Base-by-base conservation (phyloP, 805 yeast species). In the Schizosaccharomyces cryophilus region DNA sequence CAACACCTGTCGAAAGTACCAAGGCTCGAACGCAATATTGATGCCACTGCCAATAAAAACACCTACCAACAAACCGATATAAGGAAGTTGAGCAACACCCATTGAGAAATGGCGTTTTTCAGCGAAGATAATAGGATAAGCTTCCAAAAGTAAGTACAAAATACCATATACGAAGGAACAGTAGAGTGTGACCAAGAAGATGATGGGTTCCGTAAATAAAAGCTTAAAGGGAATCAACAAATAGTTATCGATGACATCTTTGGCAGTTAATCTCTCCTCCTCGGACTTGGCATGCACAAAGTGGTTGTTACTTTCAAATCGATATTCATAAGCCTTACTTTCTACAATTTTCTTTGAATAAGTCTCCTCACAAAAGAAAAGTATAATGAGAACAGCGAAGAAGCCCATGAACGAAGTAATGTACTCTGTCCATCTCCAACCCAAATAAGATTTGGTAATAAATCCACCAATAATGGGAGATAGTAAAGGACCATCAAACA, bases 371-470 rank as follows among this genome's bases (percentile, higher is more conserved):
- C 73, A 73, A 62, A 80, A 74, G n/a, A 84, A 65, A 0, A 74
- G 62, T 21, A 75, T 69, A 15, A 72, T 62, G 0, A 76, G 67
- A 1, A 74, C 65, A 13, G 78, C 73, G 4, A 77, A 69, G 2
- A 75, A 72, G 21, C 78, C 77, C 69, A 83, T 70, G 61, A 85
- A 80, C 64, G 85, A 90, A 1, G 82, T 76, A 62, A 86, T 72
- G 69, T 85, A 87, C 64, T 75, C 77, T 13, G 85, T 78, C 95
- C 94, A 87, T 68, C 95, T 76, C 94, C 95, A 86, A 19, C 87
- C 86, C 54, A 87, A 73, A 61, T 77, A 73, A 62, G 80, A 77
- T 59, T 72, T 69, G n/a, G 75, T 77, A 55, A 83, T 80, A 69
- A 82, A 85, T 0, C 83, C 82, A 63, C 89, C 86, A 59, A 80